Base-by-base conservation (phyloP, 768 basidiomycete species). In the Phylloporus arenicola region DNA sequence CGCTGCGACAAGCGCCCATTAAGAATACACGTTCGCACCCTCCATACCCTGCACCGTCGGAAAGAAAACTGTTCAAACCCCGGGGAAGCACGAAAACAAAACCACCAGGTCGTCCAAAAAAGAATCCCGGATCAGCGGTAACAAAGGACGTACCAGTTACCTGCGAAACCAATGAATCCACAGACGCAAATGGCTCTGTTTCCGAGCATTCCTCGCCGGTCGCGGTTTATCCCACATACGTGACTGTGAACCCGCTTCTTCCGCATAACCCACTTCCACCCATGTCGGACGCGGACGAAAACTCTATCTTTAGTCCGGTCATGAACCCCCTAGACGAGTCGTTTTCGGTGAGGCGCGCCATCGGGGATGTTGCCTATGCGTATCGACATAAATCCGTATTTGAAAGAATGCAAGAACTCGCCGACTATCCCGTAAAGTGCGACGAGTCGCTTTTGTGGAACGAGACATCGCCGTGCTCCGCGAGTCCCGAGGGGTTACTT, bases 81-180 rank as follows among this genome's bases (percentile, higher is more conserved):
- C 64, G 67, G 37, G 64, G 62, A 38, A 35, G 67, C 54, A 58
- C 61, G 14, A 70, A 67, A 51, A 54, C 50, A 38, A 77, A 53
- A 52, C 57, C 53, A 11, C 57, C 53, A 11, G 64, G 64, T 38
- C 64, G 64, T 44, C 65, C 64, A 34, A 68, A 46, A 51, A 70
- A 63, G 47, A 50, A 35, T 35, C 44, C 45, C 27, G 27, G 42
- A 27, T 42, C 42, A 12, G 29, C 25, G 44, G 47, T 50, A 50
- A 45, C 31, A 39, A 53, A 53, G 50, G 29, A 45, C 29, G 30
- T 27, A 25, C 49, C 50, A n/a, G 22, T 14, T 25, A 16, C 41
- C 43, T 30, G 52, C 47, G 55, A 59, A 47, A 45, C 53, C 43
- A 47, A 38, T 24, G 47, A 56, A 47, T 44, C 49, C 41, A 40